phyloP scores from a whole-genome alignment of 305 asterid genomes.

The Solanum hybrid region DNA sequence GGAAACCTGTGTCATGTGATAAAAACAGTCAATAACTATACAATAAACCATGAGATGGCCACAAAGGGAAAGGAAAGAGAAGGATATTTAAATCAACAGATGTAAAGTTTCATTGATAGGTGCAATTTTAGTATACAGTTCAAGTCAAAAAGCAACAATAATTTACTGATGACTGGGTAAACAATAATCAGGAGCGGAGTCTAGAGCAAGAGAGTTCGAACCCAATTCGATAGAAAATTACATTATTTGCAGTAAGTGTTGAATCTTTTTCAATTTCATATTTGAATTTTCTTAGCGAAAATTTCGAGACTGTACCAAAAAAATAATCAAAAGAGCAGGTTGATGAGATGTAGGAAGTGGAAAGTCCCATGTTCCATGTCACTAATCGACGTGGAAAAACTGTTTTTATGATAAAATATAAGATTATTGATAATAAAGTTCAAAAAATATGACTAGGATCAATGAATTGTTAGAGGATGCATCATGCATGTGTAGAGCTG shows the following conservation, averaged over 20 bases:
- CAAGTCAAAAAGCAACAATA: neutral
- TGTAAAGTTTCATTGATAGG: neutral
- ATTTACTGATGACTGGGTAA: neutral
- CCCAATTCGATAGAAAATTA: neutral
- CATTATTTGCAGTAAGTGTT: too few relatives aligned
- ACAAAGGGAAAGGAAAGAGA: neutral
- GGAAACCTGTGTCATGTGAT: neutral
- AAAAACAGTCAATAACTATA: neutral
- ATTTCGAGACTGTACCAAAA: neutral
- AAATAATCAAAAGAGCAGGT: neutral
- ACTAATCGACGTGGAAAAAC: neutral
- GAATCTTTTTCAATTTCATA: neutral
- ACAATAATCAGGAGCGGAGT: neutral
- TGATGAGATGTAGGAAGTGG: neutral
- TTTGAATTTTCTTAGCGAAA: neutral
- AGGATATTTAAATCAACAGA: neutral
- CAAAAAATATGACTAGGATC: neutral
- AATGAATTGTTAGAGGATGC: neutral
- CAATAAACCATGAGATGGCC: neutral
- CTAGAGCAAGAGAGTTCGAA: neutral
- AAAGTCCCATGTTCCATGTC: constrained; percentile 4
- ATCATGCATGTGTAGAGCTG: neutral
- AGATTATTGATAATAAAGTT: neutral
- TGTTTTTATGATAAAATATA: neutral
- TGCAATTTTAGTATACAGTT: neutral